Percentiles rank a stretch among this genome's conserved stretches.
Conservation (phyloP, 2,329 filamentous ascomycete species). For the Diaporthe ampelina region DNA sequence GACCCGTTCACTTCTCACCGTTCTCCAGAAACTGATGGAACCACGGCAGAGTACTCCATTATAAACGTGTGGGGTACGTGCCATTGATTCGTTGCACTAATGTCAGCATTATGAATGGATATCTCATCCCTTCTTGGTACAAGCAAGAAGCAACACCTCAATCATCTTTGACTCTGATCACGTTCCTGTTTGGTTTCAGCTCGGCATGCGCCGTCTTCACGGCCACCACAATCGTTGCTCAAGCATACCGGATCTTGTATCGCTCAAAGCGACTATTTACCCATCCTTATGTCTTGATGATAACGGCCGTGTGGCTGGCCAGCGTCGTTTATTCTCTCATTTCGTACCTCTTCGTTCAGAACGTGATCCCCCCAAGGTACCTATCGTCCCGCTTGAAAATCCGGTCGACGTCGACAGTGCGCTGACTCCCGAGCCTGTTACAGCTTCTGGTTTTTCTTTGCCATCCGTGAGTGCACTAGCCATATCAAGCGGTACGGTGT, state of each 20-base stretch:
- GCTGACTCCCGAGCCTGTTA: constrained; percentile 42
- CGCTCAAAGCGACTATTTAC: constrained; percentile 46
- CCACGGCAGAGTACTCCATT: constrained; percentile 26
- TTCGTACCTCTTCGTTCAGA: constrained; percentile 52
- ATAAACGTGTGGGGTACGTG: constrained; percentile 23
- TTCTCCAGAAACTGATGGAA: not conserved
- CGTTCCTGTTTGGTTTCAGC: constrained; percentile 51
- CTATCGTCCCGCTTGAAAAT: constrained; percentile 38
- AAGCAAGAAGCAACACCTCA: not conserved
- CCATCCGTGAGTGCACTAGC: constrained; percentile 42
- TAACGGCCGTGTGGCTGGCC: constrained; percentile 52
- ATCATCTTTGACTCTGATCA: constrained; percentile 25
- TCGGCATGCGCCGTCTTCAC: constrained; percentile 52
- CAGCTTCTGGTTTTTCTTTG: constrained; percentile 46
- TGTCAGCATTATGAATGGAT: constrained; percentile 34
- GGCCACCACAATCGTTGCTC: constrained; percentile 50
- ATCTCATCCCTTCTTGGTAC: constrained; percentile 34
- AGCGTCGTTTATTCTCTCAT: constrained; percentile 49
- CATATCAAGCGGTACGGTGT: not conserved
- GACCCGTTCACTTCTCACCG: not conserved
- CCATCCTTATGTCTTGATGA: constrained; percentile 53
- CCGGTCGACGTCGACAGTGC: constrained; percentile 10
- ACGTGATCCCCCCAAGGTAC: constrained; percentile 48
- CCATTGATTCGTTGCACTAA: not conserved
- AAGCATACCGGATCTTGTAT: constrained; percentile 48